Evolutionary conservation across 805 yeast genomes (phyloP).

Genomic region (Phaffomyces antillensis): DNA sequence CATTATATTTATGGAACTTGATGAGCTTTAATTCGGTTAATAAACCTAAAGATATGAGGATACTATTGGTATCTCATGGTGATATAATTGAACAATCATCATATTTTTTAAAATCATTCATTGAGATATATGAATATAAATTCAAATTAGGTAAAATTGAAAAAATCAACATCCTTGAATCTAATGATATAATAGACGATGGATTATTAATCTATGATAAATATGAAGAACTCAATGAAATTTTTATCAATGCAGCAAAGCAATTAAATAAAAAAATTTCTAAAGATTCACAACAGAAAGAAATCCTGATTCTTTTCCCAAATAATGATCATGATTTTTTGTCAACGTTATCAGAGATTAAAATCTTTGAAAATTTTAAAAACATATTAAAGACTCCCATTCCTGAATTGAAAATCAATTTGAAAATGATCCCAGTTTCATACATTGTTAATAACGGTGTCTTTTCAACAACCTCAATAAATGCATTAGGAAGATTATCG

Average conservation of each 20-base stretch:
- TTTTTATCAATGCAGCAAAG: not conserved
- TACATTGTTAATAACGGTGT: conserved; percentile 30
- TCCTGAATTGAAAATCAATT: conserved; percentile 2
- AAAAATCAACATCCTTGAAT: conserved; percentile 25
- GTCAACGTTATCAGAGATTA: conserved; percentile 41
- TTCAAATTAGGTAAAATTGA: conserved; percentile 39
- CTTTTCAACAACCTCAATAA: conserved; percentile 25
- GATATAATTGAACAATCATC: conserved; percentile 24
- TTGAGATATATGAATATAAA: conserved; percentile 35
- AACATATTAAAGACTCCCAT: not conserved
- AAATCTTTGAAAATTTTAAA: conserved; percentile 41
- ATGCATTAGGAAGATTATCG: conserved; percentile 37
- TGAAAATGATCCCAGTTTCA: conserved; percentile 37
- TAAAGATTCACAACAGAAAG: conserved; percentile 1
- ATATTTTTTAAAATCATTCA: conserved; percentile 34
- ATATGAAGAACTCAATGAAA: not conserved
- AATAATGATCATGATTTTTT: conserved; percentile 23
- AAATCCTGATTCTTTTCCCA: conserved; percentile 14
- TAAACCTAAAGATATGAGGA: conserved; percentile 44
- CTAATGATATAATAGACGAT: conserved; percentile 7
- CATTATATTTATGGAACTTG: conserved; percentile 47
- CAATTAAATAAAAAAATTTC: not conserved
- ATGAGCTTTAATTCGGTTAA: conserved; percentile 49
- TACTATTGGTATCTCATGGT: conserved; percentile 36
- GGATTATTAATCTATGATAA: conserved; percentile 6